Conservation (phyloP, 148 eudicot species). For the Vaccinium darrowii region DNA sequence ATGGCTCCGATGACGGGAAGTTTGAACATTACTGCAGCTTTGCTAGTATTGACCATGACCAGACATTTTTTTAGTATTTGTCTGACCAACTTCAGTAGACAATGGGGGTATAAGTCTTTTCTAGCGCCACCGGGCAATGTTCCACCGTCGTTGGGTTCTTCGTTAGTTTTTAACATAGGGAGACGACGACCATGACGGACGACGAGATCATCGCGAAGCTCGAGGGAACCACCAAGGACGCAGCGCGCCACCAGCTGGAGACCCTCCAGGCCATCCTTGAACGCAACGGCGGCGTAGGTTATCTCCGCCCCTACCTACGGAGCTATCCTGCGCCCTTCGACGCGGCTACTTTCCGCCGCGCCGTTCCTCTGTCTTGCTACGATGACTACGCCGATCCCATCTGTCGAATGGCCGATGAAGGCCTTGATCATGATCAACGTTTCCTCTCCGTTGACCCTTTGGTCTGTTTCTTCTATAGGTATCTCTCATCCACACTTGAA, state of each 20-base stretch:
- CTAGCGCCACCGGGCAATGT: no score
- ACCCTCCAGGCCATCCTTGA: conserved; percentile 31
- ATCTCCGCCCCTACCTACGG: conserved; percentile 29
- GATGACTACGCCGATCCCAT: conserved; percentile 39
- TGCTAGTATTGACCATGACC: no score
- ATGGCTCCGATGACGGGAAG: no score
- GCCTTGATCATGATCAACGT: conserved; percentile 8
- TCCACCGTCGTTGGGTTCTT: background rate
- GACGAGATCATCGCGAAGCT: conserved; percentile 32
- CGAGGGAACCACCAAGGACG: conserved; percentile 32
- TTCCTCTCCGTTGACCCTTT: conserved; percentile 11
- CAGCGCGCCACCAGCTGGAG: conserved; percentile 34
- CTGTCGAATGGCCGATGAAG: conserved; percentile 29
- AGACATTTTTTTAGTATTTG: no score
- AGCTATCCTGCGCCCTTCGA: conserved; percentile 20
- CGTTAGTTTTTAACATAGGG: background rate
- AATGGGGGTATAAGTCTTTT: no score
- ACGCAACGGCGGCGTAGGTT: conserved; percentile 31
- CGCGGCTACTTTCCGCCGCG: conserved; percentile 30
- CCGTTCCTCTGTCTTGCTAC: conserved; percentile 36
- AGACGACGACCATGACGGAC: conserved; percentile 21
- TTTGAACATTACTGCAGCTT: no score
- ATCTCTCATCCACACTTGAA: background rate
- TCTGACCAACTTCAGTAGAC: no score
- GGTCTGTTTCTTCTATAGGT: conserved; percentile 47